Percentiles rank a stretch among this genome's conserved stretches.
Conservation (phyloP, 768 basidiomycete species). For the Rubroboletus pulcherrimus region DNA sequence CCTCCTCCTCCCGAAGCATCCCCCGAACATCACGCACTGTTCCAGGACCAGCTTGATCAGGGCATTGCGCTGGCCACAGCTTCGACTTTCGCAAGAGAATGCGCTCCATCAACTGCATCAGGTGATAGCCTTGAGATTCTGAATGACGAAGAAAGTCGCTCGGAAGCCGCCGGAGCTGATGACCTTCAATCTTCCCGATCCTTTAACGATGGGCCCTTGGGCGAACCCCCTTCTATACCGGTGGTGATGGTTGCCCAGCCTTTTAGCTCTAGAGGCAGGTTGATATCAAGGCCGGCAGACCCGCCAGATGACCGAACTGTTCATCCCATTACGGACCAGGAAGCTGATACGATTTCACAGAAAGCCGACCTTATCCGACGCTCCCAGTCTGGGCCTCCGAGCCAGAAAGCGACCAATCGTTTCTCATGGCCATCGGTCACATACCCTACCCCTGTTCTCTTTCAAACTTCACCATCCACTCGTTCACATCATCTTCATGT, state of each 20-base stretch:
- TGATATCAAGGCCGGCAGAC: conserved; percentile 14
- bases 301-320: conserved; percentile 1
- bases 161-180: conserved; percentile 60
- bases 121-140: conserved; percentile 56
- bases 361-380: conserved; percentile 41
- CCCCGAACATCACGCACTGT: conserved; percentile 58
- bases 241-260: conserved; percentile 6
- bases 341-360: conserved; percentile 23
- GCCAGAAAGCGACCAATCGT: conserved; percentile 34
- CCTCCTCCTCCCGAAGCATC: conserved; percentile 79
- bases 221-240: conserved; percentile 12
- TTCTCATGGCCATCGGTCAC: conserved; percentile 39
- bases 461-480: conserved; percentile 38
- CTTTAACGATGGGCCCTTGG: conserved; percentile 49
- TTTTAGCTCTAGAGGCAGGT: conserved; percentile 25
- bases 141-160: conserved; percentile 63
- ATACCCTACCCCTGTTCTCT: conserved; percentile 46
- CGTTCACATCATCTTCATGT: conserved; percentile 32
- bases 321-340: conserved; percentile 2
- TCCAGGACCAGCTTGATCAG: conserved; percentile 63
- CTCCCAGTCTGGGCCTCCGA: conserved; percentile 42
- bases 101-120: conserved; percentile 48
- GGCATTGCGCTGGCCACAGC: conserved; percentile 68
- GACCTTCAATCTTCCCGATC: conserved; percentile 68
- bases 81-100: conserved; percentile 56